These are phyloP conservation scores for Helotiales sp. DNA, from an alignment of 2,329 filamentous ascomycete genomes.

Conservation along the genomic window DNA sequence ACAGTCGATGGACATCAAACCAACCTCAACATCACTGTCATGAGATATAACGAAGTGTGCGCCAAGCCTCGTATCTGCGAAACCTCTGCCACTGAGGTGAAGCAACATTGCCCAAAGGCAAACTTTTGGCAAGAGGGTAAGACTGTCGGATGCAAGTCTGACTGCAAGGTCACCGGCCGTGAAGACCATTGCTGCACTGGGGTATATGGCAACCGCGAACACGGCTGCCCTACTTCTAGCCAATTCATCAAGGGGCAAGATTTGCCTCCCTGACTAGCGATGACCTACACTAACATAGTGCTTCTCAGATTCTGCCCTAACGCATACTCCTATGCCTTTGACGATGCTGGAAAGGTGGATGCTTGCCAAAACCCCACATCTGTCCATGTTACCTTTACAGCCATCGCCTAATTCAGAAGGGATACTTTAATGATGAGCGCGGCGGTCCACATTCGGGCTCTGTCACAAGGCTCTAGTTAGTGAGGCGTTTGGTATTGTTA, in stretches of 20 bases:
- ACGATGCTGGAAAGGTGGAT: not conserved
- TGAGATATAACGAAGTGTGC: not conserved
- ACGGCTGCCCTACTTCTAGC: conserved; percentile 1
- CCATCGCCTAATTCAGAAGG: not conserved
- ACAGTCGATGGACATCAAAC: conserved; percentile 1
- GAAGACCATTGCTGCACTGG: conserved; percentile 4
- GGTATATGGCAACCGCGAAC: not conserved
- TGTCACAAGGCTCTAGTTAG: too few relatives aligned
- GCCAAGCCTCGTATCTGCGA: not conserved
- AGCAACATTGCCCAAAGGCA: not conserved
- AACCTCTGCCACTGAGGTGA: not conserved
- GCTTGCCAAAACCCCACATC: not conserved
- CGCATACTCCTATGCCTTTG: not conserved
- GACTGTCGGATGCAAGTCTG: conserved; percentile 1
- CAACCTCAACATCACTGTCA: conserved; percentile 3
- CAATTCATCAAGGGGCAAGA: not conserved
- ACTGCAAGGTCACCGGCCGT: conserved; percentile 3
- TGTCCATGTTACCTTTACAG: not conserved
- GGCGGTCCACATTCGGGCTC: too few relatives aligned
- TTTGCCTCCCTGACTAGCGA: not conserved
- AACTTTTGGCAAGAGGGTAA: not conserved
- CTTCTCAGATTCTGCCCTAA: not conserved
- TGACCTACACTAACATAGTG: not conserved
- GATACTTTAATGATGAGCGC: too few relatives aligned
- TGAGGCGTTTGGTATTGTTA: too few relatives aligned